Percentiles rank a stretch among this genome's conserved stretches.
Conservation (phyloP, 108 stramenopile genomes). For the Cyclotella atomus region DNA sequence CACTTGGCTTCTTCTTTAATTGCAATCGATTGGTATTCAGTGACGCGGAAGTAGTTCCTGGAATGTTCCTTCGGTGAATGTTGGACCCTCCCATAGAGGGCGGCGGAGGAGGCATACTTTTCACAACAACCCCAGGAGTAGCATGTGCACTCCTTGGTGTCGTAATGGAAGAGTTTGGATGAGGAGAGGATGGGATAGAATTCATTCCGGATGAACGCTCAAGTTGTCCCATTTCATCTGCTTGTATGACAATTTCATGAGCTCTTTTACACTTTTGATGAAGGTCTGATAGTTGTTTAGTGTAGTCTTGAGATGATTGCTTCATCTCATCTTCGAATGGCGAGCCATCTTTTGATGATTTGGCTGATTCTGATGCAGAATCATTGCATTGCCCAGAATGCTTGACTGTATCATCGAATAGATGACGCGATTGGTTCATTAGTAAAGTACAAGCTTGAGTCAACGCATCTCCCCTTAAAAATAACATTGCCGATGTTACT, state of each 20-base stretch:
- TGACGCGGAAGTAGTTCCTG: no score
- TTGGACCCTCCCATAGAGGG: neutral
- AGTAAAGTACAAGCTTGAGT: constrained; percentile 18
- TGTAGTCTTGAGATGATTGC: neutral
- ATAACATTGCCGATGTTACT: constrained; percentile 14
- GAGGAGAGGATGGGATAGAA: neutral
- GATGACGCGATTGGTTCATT: constrained; percentile 11
- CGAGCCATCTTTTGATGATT: no score
- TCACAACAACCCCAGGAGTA: neutral
- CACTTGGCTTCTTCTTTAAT: neutral
- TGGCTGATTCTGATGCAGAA: neutral
- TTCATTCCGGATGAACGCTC: neutral
- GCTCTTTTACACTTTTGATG: constrained; percentile 22
- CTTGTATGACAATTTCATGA: constrained; percentile 5
- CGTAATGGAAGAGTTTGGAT: neutral
- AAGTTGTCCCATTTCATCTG: constrained; percentile 3
- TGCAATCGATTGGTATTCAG: neutral
- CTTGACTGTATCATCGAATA: neutral
- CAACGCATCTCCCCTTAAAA: constrained; percentile 14
- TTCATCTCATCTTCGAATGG: no score
- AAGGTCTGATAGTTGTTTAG: neutral
- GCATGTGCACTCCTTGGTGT: neutral
- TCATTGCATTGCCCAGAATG: neutral
- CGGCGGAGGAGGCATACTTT: constrained; percentile 20
- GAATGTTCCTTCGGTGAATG: neutral